Evolutionary conservation across 2,329 filamentous ascomycete species (phyloP).

Genomic region (Xylogone sp.): DNA sequence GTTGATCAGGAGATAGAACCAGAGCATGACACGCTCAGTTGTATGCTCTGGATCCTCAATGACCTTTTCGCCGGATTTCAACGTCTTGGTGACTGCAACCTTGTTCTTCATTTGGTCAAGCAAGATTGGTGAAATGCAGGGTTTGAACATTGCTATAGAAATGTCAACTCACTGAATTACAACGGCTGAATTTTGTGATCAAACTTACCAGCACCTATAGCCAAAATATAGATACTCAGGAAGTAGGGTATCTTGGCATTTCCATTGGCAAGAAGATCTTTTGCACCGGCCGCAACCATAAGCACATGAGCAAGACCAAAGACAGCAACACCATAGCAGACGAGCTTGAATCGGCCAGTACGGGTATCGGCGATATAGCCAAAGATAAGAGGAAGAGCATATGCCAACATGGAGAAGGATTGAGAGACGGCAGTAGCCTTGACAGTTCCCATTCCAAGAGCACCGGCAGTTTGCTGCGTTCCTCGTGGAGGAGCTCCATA

Average conservation of each 20-base stretch:
- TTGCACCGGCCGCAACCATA: conserved; percentile 52
- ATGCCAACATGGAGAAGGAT: conserved; percentile 48
- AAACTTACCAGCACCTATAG: conserved; percentile 31
- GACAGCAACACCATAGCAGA: conserved; percentile 41
- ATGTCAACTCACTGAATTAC: conserved; percentile 47
- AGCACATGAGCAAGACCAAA: conserved; percentile 60
- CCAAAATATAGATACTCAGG: conserved; percentile 21
- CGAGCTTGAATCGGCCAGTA: conserved; percentile 63
- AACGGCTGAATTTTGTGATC: conserved; percentile 39
- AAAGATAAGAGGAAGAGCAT: conserved; percentile 44
- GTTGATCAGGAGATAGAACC: conserved; percentile 69
- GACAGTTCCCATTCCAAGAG: conserved; percentile 53
- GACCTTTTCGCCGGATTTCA: conserved; percentile 55
- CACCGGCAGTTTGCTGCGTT: conserved; percentile 41
- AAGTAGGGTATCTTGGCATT: conserved; percentile 54
- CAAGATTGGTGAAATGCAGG: conserved; percentile 61
- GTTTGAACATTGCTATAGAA: conserved; percentile 61
- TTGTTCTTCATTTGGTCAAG: conserved; percentile 51
- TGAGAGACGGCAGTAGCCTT: conserved; percentile 48
- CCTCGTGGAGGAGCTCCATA: conserved; percentile 32
- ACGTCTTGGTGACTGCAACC: conserved; percentile 35
- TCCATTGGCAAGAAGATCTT: conserved; percentile 53
- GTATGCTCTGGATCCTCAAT: conserved; percentile 58
- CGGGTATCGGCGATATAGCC: conserved; percentile 59
- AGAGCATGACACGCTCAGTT: conserved; percentile 37